Conservation (phyloP, 2,329 filamentous ascomycete species). For the Fusarium scirpi region DNA sequence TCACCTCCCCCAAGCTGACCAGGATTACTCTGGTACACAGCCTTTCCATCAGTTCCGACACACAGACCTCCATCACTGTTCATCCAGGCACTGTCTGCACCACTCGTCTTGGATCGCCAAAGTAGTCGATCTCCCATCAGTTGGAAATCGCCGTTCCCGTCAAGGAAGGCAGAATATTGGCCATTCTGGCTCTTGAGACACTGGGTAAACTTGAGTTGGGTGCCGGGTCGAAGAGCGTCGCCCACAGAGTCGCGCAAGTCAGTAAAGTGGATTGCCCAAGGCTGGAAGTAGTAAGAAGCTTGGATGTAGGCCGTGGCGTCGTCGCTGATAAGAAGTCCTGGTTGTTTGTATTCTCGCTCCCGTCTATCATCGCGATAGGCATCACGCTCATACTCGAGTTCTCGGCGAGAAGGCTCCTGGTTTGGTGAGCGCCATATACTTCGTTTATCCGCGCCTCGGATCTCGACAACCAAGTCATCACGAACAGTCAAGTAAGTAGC, state of each 20-base stretch:
- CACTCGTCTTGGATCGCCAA: background rate
- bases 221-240: background rate
- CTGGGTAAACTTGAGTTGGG: background rate
- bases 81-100: background rate
- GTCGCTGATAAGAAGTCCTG: background rate
- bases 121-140: background rate
- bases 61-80: background rate
- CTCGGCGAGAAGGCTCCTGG: background rate
- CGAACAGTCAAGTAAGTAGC: background rate
- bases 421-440: background rate
- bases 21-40: background rate
- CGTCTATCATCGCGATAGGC: background rate
- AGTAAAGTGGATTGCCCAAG: background rate
- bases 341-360: background rate
- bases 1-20: background rate
- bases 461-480: rapidly evolving
- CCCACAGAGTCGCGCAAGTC: background rate
- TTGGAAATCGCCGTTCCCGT: background rate
- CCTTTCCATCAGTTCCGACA: background rate
- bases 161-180: background rate
- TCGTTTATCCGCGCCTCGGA: background rate
- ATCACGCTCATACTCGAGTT: background rate
- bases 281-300: background rate
- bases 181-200: background rate
- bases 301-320: background rate